Evolutionary conservation across 2,329 filamentous ascomycete species (phyloP).

Genomic region (Trichoderma atroviride): DNA sequence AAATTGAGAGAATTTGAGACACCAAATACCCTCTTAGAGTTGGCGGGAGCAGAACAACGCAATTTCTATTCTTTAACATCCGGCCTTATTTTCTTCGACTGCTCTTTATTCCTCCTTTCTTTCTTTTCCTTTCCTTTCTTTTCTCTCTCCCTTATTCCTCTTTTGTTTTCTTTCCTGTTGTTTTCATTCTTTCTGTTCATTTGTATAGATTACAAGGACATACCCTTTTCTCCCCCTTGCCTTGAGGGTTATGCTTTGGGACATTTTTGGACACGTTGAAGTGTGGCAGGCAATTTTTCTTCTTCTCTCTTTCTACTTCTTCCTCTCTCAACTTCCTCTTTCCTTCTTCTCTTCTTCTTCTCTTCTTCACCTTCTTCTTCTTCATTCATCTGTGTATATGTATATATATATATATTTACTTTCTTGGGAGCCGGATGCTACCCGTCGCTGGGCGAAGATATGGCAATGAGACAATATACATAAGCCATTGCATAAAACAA

Average conservation of each 20-base stretch:
- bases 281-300: neutral
- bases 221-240: neutral
- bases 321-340: neutral
- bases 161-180: too few species aligned
- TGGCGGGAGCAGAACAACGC: slow-evolving; percentile 10
- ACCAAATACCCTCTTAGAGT: slow-evolving; percentile 23
- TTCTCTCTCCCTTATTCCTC: too few species aligned
- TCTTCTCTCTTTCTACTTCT: neutral
- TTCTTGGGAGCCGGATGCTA: slow-evolving; percentile 18
- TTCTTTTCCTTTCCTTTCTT: too few species aligned
- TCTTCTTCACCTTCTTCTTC: neutral
- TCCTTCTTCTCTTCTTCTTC: neutral
- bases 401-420: slow-evolving; percentile 7
- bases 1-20: slow-evolving; percentile 18
- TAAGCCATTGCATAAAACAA: neutral
- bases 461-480: neutral
- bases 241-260: neutral
- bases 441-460: neutral
- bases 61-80: slow-evolving; percentile 9
- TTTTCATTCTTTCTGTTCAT: slow-evolving; percentile 11
- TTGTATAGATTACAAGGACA: slow-evolving; percentile 27
- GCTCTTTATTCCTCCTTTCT: neutral
- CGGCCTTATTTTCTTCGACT: neutral
- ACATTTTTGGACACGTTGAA: neutral
- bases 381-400: slow-evolving; percentile 5